Percentiles rank a stretch among this genome's conserved stretches.
Conservation (phyloP, 805 yeast genomes). For the Candida hispaniensis region DNA sequence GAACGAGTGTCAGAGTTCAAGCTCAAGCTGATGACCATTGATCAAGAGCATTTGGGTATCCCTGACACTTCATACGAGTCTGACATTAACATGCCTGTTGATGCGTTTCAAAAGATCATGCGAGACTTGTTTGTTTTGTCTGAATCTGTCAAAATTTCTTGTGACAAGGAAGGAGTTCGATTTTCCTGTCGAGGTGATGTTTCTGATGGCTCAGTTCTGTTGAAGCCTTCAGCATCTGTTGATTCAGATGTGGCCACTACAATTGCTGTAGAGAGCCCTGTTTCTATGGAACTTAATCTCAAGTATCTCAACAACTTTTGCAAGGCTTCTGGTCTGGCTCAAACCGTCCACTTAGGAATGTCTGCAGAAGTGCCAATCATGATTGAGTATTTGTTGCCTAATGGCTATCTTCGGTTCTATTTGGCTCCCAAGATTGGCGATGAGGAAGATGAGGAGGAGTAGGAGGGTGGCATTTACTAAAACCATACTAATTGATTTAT, state of each 20-base stretch:
- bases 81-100: constrained; percentile 73
- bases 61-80: constrained; percentile 91
- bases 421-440: constrained; percentile 97
- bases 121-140: constrained; percentile 79
- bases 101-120: constrained; percentile 79
- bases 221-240: constrained; percentile 74
- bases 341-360: constrained; percentile 69
- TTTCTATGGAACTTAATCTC: constrained; percentile 80
- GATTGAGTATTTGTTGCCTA: constrained; percentile 81
- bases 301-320: constrained; percentile 85
- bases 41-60: constrained; percentile 84
- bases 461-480: constrained; percentile 3
- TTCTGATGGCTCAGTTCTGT: constrained; percentile 75
- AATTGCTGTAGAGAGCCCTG: constrained; percentile 77
- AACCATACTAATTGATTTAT: no score
- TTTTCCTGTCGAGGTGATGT: constrained; percentile 86
- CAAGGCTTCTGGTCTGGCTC: constrained; percentile 74
- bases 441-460: constrained; percentile 39
- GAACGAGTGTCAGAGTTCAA: constrained; percentile 89
- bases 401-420: constrained; percentile 90
- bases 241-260: constrained; percentile 58
- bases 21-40: constrained; percentile 90
- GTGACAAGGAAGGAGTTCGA: constrained; percentile 85
- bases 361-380: constrained; percentile 89
- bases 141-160: constrained; percentile 76